Base-by-base conservation (phyloP, 768 basidiomycete genomes). In the Lentinula guzmanii region DNA sequence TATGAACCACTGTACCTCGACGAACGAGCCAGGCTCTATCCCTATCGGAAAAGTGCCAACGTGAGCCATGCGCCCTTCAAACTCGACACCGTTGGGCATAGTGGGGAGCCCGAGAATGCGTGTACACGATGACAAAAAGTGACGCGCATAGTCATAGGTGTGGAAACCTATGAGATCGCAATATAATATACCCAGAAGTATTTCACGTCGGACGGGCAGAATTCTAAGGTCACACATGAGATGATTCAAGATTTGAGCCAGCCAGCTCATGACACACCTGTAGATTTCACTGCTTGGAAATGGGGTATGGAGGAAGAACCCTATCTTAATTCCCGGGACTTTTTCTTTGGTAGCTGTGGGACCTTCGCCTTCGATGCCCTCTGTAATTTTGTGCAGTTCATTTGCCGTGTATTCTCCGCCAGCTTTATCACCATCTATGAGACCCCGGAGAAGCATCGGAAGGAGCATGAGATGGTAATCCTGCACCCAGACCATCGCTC, bases 41-140 rank as follows among this genome's bases (percentile, higher is more conserved):
- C 97, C 97, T 69, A 99, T 98, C 16, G 97, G 97, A 82, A 96
- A 99, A 1, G 97, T 99, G 50, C 97, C 97, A 65, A 99, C 96
- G 66, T 97, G 94, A 21, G 93, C 95, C 61, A 97, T 84, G 39
- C 95, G 88, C 43, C 96, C 95, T 70, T 93, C 92, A 67, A 97
- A 95, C 70, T 97, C 93, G 66, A 98, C 93, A 48, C 96, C 94
- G 71, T 98, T 98, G 3, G 97, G 97, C 91, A 97, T 94, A 1
- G 97, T 98, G 13, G 93, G 88, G 35, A 98, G 82, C 37, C 90
- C 90, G 42, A 99, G 86, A 65, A 99, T 96, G 50, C 97, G 90
- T 2, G 97, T 98, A 74, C 95, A 98, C 46, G 94, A 96, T 7
- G 96, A 98, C 53, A 99, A 82, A 86, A 99, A 99, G 74, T 99